Percentiles rank a stretch among this genome's conserved stretches.
Conservation (phyloP, 2,329 filamentous ascomycete species). For the Lanzia echinophila region DNA sequence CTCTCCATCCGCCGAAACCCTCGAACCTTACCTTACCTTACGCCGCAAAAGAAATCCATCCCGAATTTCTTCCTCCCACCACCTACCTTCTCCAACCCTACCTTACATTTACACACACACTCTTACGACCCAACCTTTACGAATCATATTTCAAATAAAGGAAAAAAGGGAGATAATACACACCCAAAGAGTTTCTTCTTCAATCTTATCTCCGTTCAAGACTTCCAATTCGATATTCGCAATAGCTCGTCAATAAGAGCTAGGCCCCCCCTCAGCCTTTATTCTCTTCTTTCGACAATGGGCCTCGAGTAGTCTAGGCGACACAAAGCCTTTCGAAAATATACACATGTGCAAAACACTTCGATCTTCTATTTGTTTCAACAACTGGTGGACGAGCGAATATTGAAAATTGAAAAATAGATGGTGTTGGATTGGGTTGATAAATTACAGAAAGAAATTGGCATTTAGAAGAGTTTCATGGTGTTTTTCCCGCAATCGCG, state of each 20-base stretch:
- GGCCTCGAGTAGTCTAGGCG: constrained; percentile 28
- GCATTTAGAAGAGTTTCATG: constrained; percentile 10
- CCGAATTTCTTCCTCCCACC: not conserved
- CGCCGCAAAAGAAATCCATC: constrained; percentile 1
- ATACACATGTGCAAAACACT: constrained; percentile 21
- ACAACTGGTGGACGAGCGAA: constrained; percentile 14
- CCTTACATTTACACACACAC: too few species aligned
- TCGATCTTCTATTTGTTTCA: constrained; percentile 18
- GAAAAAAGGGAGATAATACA: too few species aligned
- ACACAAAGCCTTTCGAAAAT: constrained; percentile 21
- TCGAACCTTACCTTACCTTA: constrained; percentile 3
- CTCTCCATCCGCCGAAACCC: constrained; percentile 11
- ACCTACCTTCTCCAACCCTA: too few species aligned
- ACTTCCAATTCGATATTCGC: not conserved
- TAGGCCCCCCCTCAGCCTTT: constrained; percentile 15
- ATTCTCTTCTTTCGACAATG: constrained; percentile 22
- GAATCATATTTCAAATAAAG: too few species aligned
- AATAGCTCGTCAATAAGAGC: constrained; percentile 9
- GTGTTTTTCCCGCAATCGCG: constrained; percentile 16
- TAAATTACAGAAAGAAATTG: constrained; percentile 14
- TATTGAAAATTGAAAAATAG: constrained; percentile 14
- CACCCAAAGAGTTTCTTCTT: not conserved
- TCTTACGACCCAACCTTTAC: too few species aligned
- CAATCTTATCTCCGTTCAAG: not conserved
- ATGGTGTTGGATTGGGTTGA: constrained; percentile 16